Base-by-base conservation (phyloP, 768 basidiomycete genomes). In the Podaxis sp. region DNA sequence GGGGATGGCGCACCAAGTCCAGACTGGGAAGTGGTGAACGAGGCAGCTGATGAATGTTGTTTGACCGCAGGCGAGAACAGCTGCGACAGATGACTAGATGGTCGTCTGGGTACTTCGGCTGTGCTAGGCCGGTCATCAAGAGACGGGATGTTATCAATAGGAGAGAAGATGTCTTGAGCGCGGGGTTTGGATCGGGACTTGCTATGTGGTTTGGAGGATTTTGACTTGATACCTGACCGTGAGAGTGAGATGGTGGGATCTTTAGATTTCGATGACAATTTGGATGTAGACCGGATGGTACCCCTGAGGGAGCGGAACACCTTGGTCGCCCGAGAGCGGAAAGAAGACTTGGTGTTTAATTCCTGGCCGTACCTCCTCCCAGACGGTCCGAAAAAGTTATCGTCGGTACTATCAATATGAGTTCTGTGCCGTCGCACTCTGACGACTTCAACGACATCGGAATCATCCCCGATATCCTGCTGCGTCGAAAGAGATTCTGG, bases 391-490 rank as follows among this genome's bases (percentile, higher is more conserved):
- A 39, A 24, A 52, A 64, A 44, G 11, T 52, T n/a, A 30, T 49
- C 51, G 40, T 55, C 40, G n/a, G 52, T 39, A 57, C 72, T 72
- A 54, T 72, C 70, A 46, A 49, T 49, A 57, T 19, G 66, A 67
- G 46, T 65, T 59, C 53, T 68, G 49, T 71, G 66, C 40, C 85
- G 80, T 65, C 80, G 77, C 62, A 88, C 80, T 68, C 84, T 86
- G 42, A 88, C 76, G 33, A 88, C 82, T 69, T 88, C 87, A 13
- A 87, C 74, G 39, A 87, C 79, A 66, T 86, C 86, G 19, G 82
- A 85, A 64, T 83, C 83, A 63, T 80, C 72, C 15, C 75, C 79
- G 44, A 69, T 57, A 42, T 73, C 70, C 44, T 17, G 51, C 6
- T 33, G 36, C 44, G 57, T 49, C 28, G 53, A 56, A 33, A 64